Evolutionary conservation across 495 filamentous ascomycete species (phyloP), one percentile per base, ranked within the genome.

Genomic region (Thermochaetoides thermophila): DNA sequence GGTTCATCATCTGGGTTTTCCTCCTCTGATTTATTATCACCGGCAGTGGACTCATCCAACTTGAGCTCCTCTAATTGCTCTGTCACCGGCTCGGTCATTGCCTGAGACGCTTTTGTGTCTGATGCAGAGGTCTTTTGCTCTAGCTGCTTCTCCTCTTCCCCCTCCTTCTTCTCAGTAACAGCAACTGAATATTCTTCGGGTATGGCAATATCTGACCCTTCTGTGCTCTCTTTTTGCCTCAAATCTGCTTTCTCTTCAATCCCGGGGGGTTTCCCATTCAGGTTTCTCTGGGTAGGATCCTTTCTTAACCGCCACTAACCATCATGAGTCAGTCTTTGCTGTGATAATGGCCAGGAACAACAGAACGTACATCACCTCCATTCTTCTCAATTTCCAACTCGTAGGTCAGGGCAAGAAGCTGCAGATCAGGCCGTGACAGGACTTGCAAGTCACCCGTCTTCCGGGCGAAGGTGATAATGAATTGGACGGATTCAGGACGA

Each of bases 371-470:
- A 20, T 54, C 74, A 5, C 84, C 85, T 14, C 74, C 71, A 50
- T 87, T 87, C 35, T 71, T 63, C 56, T 91, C 81, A 39, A 81
- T 74, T 42, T 94, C 84, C 10, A 96, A 45, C 48, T 97, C 89
- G 48, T 94, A 96, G 3, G 84, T 78, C 19, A 99, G 63, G 4
- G 87, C 89, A 43, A 96, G 61, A 21, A 96, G 64, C 39, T 87
- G 75, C 27, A 96, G 60, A 74, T 99, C 89, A 4, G 82, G 76
- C 48, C 67, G 74, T 53, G 84, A 92, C 26, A 99, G 59, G 3
- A 93, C 84, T 17, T 78, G 68, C 24, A 81, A 71, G 49, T 99
- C 89, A 37, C 89, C 89, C 1, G 89, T 96, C 55, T 74, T 83
- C 26, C 76, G 71, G 31, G 86, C 81, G 56, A 96, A 94, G 38